Evolutionary conservation across 208 protist species (phyloP), one percentile per base, ranked within the genome.

Genomic region (Angomonas ambiguus): DNA sequence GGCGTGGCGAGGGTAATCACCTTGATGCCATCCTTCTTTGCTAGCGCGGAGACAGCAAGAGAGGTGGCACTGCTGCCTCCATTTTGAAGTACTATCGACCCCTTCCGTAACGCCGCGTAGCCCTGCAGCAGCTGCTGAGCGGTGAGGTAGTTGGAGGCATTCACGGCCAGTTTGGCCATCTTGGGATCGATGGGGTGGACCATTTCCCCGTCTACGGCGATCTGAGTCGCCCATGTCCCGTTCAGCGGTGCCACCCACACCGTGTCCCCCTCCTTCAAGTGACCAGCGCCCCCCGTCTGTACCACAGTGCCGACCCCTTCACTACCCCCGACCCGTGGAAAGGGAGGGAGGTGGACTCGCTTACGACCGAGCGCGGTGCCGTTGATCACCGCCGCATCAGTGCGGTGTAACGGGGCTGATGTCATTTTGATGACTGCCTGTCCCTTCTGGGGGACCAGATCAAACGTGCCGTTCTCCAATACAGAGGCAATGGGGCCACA

Each of bases 1-100:
- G 83, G 81, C 38, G 83, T 80, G 33, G 76, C 72, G n/a, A 82
- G 79, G 13, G 87, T 91, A 16, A 90, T 48, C 45, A 91, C 75
- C 42, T 41, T 77, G 18, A 88, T 61, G 48, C 80, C 80, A 25
- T 68, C 70, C 5, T 51, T 13, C 62, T 71, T 69, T 18, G 80
- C 82, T 42, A 93, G 68, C 2, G 82, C 83, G 20, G 87, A 64
- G 27, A 93, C 83, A 1, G 87, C 87, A 2, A 91, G 70, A 5
- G 87, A 65, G 33, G 87, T 93, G 16, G 79, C 63, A 59, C 83
- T 90, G 65, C 82, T 89, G 24, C 87, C 87, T 31, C 87, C 83
- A 57, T 90, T 93, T 70, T 93, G 87, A 8, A 93, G 20, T 11
- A 93, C 74, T 18, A 88, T 63, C 13, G 85, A 60, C 0, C 82